Evolutionary conservation across 371 early-diverging fungal genomes (phyloP), one percentile per base, ranked within the genome.

Genomic region (Mortierella sp.): DNA sequence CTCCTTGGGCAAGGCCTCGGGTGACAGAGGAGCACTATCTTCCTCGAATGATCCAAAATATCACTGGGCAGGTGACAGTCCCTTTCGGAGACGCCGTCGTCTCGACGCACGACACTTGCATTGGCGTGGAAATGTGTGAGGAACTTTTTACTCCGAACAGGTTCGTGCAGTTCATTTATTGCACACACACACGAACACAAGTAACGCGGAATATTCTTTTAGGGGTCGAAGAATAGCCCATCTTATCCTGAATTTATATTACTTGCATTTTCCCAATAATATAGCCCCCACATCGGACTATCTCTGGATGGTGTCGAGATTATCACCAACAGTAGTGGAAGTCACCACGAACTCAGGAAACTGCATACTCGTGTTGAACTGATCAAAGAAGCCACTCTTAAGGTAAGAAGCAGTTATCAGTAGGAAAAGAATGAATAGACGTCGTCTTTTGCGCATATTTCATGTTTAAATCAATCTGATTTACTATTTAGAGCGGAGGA

Each of bases 61-160:
- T 96, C 24, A 93, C 92, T 0, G 90, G 90, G 0, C 97, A 98
- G 82, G 82, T 84, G 56, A 79, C 70, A 2, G 62, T 71, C 11
- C 66, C 64, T 6, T 57, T 68, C 14, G 64, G 65, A 15, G 69
- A 70, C 46, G 78, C 64, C 11, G 70, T 80, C 27, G 60, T 69
- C 49, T 31, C 70, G 19, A 64, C 76, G 6, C 57, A 64, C 34
- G 96, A 96, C 69, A 91, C 95, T 3, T 92, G 92, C 43, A 81
- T 99, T 58, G 99, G 99, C 17, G 89, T 95, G 14, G 99, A 99
- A 75, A 85, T 96, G 53, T 99, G 99, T 67, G 99, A 99, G 81
- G 99, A 99, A 62, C 80, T 98, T 5, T 99, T 97, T 81, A 96
- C 97, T 0, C 96, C 98, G 9, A 83, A 87, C 54, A 91, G 90